A percentile compares a stretch with the other conserved stretches of the same genome.
Conservation (phyloP, 2,329 filamentous ascomycete genomes). For the Colletotrichum lindemuthianum region DNA sequence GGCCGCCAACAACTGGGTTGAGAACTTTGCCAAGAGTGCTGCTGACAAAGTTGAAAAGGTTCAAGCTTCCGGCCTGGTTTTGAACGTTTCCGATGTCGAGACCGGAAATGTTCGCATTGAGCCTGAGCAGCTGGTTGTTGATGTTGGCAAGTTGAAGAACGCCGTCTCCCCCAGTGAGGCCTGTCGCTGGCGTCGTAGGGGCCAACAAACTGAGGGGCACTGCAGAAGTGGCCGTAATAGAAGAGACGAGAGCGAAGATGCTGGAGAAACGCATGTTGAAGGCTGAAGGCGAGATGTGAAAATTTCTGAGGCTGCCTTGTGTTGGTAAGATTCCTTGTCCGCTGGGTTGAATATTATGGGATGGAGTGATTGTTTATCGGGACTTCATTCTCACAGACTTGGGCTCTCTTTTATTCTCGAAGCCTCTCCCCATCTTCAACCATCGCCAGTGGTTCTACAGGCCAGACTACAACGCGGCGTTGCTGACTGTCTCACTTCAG, state of each 20-base stretch:
- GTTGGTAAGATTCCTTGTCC: not conserved
- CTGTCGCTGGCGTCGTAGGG: not conserved
- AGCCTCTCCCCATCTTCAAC: not conserved
- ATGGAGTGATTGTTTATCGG: no score
- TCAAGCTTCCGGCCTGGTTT: not conserved
- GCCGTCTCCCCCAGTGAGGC: not conserved
- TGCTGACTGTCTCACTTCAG: slow-evolving; percentile 2
- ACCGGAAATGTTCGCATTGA: not conserved
- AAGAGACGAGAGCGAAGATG: not conserved
- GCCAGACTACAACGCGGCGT: not conserved
- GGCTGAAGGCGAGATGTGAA: not conserved
- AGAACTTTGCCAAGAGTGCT: no score
- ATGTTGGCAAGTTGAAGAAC: not conserved
- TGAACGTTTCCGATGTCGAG: not conserved
- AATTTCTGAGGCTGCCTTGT: not conserved
- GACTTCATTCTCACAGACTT: no score
- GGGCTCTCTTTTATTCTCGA: no score
- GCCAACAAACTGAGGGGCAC: not conserved
- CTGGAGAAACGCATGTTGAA: slow-evolving; percentile 13
- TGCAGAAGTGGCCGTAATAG: not conserved
- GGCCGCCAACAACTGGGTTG: no score
- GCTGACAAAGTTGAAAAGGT: no score
- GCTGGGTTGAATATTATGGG: not conserved
- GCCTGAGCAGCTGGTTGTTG: not conserved
- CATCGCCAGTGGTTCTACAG: not conserved